Evolutionary conservation across 2,329 filamentous ascomycete genomes (phyloP), one percentile per base, ranked within the genome.

Genomic region (Beauveria sp.): DNA sequence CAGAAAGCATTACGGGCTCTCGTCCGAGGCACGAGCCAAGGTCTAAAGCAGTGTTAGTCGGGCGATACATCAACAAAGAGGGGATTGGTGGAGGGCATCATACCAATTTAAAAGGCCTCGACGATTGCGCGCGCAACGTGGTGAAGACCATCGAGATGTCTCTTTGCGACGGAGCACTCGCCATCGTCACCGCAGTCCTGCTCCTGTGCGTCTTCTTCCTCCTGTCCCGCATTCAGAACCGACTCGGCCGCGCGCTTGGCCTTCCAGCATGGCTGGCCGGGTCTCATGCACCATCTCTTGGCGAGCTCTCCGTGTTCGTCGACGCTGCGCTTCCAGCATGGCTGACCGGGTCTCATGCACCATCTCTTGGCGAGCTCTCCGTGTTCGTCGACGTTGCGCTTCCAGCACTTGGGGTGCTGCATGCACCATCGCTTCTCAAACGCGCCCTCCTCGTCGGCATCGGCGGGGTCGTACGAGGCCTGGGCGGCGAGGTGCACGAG

Each of bases 121-220:
- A 71, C 34, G 49, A 74, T 68, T 56, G 62, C 63, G 8, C 68
- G 68, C 48, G 72, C 72, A 55, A 66, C 70, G 6, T 63, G 49
- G 51, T 67, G 63, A 49, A 73, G 66, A 18, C 66, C 67, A 6
- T 66, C 57, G 34, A 74, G 61, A 43, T 71, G 69, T 50, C 77
- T 74, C 67, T 73, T 72, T 62, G 74, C 76, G 65, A 71, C 74
- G 73, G 73, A 74, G 74, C 75, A 76, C 8, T 69, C 63, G 65
- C 71, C 66, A 46, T 75, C 72, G 38, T 66, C 66, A 43, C 65
- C 62, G 34, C 63, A 64, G 66, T 70, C 72, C 68, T 69, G 69
- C 26, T 61, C 67, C 42, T 65, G 62, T 18, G 66, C 65, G 14
- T 64, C 67, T 38, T 67, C 67, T 12, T 72, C 65, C 70, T 73